Base-by-base conservation (phyloP, 768 basidiomycete genomes). In the Sistotremastrum niveocremeum region DNA sequence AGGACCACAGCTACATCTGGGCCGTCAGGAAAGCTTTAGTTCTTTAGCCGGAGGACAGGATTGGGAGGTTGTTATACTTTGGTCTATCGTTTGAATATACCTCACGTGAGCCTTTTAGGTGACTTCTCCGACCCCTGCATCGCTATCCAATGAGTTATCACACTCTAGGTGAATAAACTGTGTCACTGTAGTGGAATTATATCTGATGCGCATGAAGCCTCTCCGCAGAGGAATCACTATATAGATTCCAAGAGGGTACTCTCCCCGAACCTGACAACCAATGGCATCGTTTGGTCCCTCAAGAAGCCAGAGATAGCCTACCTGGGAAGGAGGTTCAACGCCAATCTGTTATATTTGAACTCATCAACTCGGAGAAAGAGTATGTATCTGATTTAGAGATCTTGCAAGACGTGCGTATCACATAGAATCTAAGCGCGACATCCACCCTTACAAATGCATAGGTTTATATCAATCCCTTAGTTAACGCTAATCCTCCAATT, bases 351-450 rank as follows among this genome's bases (percentile, higher is more conserved):
- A 71, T 99, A 5, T 93, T 91, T 53, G 93, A 98, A 59, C 64
- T 94, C 28, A 80, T 97, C 62, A 82, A 87, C 60, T 79, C 83
- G 0, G 95, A 99, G 64, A 72, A 79, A 51, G 82, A 89, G 49
- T 97, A 95, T 59, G 82, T 90, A 7, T 61, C 72, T 32, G 94
- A 97, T 62, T 62, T 99, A 42, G 71, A 79, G 56, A 60, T 79
- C 48, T 64, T 84, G 51, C 63, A 76, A 64, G 71, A 85, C 59
- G 87, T 86, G 49, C 32, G 60, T 11, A 7, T 34, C 5, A 46
- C 30, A 7, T 49, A 12, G 6, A 9, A n/a, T 37, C 30, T 34
- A 6, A 34, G 42, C 5, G 45, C 12, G 31, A 39, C 48, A 31
- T 35, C 30, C 33, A 44, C n/a, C 30, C 52, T 29, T 49, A 32